phyloP scores from a whole-genome alignment of 2,329 filamentous ascomycete genomes.

The Beauveria varroae region DNA sequence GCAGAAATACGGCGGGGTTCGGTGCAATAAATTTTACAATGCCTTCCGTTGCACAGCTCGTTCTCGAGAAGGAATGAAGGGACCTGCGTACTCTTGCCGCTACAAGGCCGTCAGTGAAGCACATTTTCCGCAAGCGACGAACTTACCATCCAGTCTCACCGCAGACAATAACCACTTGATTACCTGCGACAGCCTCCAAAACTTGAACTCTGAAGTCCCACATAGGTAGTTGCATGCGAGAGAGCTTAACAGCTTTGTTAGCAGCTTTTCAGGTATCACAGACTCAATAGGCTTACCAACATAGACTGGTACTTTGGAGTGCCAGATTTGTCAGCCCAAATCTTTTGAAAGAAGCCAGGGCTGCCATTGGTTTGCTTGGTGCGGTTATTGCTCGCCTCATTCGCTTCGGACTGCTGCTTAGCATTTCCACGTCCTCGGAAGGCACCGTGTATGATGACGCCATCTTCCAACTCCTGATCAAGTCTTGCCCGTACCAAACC shows the following conservation, averaged over 20 bases:
- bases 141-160: constrained; percentile 83
- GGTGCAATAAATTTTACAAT: constrained; percentile 91
- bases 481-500: constrained; percentile 60
- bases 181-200: constrained; percentile 63
- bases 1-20: constrained; percentile 94
- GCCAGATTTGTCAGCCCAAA: constrained; percentile 52
- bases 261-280: neutral
- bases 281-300: constrained; percentile 45
- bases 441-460: constrained; percentile 68
- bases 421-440: constrained; percentile 55
- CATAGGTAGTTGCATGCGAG: constrained; percentile 78
- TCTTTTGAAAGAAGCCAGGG: constrained; percentile 45
- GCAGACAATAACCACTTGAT: constrained; percentile 88
- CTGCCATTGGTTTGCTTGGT: constrained; percentile 29
- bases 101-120: constrained; percentile 22
- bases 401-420: constrained; percentile 38
- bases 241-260: constrained; percentile 30
- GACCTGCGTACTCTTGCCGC: constrained; percentile 96
- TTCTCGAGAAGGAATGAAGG: constrained; percentile 89
- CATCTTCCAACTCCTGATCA: constrained; percentile 64
- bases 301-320: constrained; percentile 66
- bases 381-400: constrained; percentile 38
- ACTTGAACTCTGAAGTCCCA: constrained; percentile 77
- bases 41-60: constrained; percentile 68
- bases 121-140: neutral